Evolutionary conservation across 2,329 filamentous ascomycete species (phyloP).

Genomic region (Xylariaceae sp.): DNA sequence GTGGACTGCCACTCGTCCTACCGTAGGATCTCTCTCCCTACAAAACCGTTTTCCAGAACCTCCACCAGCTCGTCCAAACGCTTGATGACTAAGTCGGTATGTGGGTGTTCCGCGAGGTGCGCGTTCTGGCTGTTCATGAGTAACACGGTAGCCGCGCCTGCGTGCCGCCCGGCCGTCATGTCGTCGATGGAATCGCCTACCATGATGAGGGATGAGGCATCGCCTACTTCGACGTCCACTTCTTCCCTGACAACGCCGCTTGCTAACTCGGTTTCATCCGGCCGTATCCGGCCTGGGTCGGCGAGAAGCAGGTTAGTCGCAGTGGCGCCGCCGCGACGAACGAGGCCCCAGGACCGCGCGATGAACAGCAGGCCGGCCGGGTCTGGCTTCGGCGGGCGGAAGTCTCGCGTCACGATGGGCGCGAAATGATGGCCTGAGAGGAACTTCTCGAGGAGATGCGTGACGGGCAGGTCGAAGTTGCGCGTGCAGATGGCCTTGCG

Average conservation of each 20-base stretch:
- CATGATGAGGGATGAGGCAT: constrained; percentile 53
- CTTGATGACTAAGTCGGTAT: constrained; percentile 70
- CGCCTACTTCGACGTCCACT: constrained; percentile 35
- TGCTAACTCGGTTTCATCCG: neutral
- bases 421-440: constrained; percentile 60
- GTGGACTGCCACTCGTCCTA: neutral
- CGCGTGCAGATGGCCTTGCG: constrained; percentile 86
- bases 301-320: neutral
- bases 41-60: constrained; percentile 70
- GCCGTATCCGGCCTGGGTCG: constrained; percentile 6
- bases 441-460: constrained; percentile 69
- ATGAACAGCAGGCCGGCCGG: constrained; percentile 87
- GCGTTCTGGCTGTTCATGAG: constrained; percentile 77
- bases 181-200: constrained; percentile 84
- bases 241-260: constrained; percentile 19
- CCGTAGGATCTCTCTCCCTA: constrained; percentile 39
- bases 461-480: constrained; percentile 80
- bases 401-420: constrained; percentile 80
- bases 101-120: constrained; percentile 61
- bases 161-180: constrained; percentile 77
- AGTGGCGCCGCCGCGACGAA: constrained; percentile 10
- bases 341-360: constrained; percentile 67
- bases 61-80: constrained; percentile 70
- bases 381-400: constrained; percentile 76
- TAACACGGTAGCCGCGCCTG: constrained; percentile 86